Evolutionary conservation across 148 eudicot genomes (phyloP).

Genomic region (Nepenthes mirabilis): DNA sequence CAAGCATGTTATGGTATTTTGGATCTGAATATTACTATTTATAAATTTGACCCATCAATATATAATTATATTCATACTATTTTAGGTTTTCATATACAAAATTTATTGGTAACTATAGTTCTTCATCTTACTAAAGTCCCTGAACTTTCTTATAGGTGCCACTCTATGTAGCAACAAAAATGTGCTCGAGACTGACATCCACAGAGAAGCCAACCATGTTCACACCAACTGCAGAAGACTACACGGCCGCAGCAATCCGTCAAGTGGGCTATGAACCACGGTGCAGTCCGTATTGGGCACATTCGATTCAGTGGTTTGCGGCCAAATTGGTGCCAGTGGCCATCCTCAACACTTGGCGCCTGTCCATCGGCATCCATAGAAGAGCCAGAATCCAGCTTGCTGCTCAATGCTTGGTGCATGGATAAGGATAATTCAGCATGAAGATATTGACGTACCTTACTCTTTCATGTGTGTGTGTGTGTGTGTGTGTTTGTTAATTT

Average conservation of each 20-base stretch:
- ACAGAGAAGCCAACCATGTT: constrained; percentile 19
- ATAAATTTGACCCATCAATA: neutral
- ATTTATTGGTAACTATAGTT: too few relatives aligned
- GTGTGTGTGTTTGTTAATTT: too few relatives aligned
- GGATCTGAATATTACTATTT: too few relatives aligned
- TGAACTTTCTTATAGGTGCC: constrained; percentile 23
- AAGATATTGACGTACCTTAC: too few relatives aligned
- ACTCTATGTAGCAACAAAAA: constrained; percentile 42
- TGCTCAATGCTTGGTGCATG: too few relatives aligned
- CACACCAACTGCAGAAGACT: constrained; percentile 31
- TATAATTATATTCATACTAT: too few relatives aligned
- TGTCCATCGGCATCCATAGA: constrained; percentile 27
- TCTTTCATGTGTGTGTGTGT: too few relatives aligned
- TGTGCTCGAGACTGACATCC: constrained; percentile 29
- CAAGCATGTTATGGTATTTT: too few relatives aligned
- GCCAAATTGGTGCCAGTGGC: constrained; percentile 29
- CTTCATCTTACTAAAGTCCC: too few relatives aligned
- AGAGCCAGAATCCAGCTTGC: neutral
- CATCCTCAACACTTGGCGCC: constrained; percentile 50
- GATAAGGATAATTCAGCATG: too few relatives aligned
- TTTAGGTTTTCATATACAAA: too few relatives aligned
- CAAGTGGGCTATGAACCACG: constrained; percentile 36
- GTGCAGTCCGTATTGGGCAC: constrained; percentile 47
- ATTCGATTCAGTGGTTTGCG: constrained; percentile 47
- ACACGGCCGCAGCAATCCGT: constrained; percentile 25